Conservation (phyloP, 108 stramenopile species). For the Stephanodiscus minutulus region DNA sequence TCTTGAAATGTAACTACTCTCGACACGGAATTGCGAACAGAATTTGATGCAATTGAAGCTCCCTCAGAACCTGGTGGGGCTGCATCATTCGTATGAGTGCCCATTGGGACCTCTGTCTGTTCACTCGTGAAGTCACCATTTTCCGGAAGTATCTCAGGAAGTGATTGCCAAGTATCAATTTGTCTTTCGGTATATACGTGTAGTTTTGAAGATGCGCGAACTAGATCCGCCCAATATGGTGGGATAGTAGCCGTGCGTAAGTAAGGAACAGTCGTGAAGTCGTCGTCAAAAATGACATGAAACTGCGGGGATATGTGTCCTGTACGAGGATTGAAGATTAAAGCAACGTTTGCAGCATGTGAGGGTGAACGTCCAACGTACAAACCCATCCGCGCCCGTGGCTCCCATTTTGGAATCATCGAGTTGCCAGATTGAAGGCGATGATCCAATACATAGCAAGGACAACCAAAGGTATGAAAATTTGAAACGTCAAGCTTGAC, state of each 20-base stretch:
- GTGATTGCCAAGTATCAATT: no score
- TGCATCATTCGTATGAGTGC: no score
- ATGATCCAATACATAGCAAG: conserved; percentile 25
- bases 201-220: neutral
- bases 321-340: conserved; percentile 37
- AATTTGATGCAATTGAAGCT: no score
- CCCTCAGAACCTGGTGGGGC: no score
- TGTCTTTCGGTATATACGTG: neutral
- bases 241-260: neutral
- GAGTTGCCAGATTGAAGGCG: conserved; percentile 10
- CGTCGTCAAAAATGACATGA: conserved; percentile 37
- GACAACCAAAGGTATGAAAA: conserved; percentile 20
- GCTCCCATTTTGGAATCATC: conserved; percentile 43
- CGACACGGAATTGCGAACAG: no score
- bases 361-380: conserved; percentile 36
- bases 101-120: no score
- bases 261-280: conserved; percentile 27
- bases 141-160: no score
- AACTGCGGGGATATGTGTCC: conserved; percentile 33
- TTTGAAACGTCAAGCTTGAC: conserved; percentile 5
- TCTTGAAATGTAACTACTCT: no score
- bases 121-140: no score
- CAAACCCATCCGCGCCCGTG: conserved; percentile 19
- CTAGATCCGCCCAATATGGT: conserved; percentile 12
- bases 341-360: conserved; percentile 25